Evolutionary conservation across 2,329 filamentous ascomycete genomes (phyloP).

Genomic region (Dothiorella sarmentorum): DNA sequence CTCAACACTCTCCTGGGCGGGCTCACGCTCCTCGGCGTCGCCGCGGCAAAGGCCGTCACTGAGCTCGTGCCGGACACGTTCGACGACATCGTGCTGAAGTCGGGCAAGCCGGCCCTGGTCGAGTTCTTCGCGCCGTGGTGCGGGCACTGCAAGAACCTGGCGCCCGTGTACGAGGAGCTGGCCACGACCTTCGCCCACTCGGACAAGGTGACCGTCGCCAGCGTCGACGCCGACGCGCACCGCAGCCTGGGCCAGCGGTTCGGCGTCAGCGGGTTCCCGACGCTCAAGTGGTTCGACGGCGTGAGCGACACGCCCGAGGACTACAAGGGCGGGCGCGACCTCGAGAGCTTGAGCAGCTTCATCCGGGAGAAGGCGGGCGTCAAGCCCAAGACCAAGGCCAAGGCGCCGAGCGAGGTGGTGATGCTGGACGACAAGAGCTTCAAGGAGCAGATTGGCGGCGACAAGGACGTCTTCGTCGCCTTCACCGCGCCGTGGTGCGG

Average conservation of each 20-base stretch:
- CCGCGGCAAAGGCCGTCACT: slow-evolving; percentile 68
- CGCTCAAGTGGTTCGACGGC: slow-evolving; percentile 95
- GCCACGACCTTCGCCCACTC: slow-evolving; percentile 69
- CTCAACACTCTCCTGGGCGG: slow-evolving; percentile 29
- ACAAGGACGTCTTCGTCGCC: slow-evolving; percentile 88
- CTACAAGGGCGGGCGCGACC: slow-evolving; percentile 80
- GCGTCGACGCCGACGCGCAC: slow-evolving; percentile 92
- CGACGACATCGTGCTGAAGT: slow-evolving; percentile 82
- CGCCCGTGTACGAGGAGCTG: slow-evolving; percentile 91
- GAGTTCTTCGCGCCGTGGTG: slow-evolving; percentile 99
- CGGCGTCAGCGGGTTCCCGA: slow-evolving; percentile 91
- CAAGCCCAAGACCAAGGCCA: slow-evolving; percentile 72
- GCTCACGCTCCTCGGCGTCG: slow-evolving; percentile 31
- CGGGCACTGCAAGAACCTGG: slow-evolving; percentile 97
- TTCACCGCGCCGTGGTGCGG: slow-evolving; percentile 99
- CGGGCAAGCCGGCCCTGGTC: slow-evolving; percentile 90
- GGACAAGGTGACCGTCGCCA: slow-evolving; percentile 80
- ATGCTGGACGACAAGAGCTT: slow-evolving; percentile 80
- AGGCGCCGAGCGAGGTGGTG: slow-evolving; percentile 69
- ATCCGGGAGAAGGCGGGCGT: slow-evolving; percentile 83
- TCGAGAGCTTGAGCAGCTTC: slow-evolving; percentile 79
- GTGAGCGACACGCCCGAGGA: slow-evolving; percentile 82
- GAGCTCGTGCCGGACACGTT: slow-evolving; percentile 91
- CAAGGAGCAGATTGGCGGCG: slow-evolving; percentile 70
- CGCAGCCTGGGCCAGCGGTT: slow-evolving; percentile 80